Evolutionary conservation across 345 rosid genomes (phyloP).

Genomic region (Dovyalis caffra): DNA sequence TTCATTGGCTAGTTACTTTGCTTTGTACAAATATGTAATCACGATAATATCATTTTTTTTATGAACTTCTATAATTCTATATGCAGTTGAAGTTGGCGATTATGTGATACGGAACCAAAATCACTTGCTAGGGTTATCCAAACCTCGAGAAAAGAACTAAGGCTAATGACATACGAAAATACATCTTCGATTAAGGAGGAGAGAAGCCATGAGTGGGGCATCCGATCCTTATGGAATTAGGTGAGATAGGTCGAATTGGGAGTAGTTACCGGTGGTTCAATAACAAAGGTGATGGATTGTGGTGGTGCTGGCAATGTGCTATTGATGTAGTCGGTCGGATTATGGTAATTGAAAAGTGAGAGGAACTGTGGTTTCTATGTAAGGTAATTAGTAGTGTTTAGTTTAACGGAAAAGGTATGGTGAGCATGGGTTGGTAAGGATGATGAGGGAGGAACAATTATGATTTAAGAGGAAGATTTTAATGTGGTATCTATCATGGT

Average conservation of each 20-base stretch:
- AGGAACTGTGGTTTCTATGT: no score
- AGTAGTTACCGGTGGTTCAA: neutral
- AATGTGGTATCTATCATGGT: no score
- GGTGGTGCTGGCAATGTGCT: neutral
- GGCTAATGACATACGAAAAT: neutral
- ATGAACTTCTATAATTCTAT: neutral
- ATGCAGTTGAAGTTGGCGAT: neutral
- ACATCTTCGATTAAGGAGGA: neutral
- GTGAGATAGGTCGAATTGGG: neutral
- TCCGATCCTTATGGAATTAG: neutral
- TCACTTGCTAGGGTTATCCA: neutral
- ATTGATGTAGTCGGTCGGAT: neutral
- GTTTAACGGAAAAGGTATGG: no score
- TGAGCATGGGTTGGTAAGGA: no score
- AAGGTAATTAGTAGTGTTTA: no score
- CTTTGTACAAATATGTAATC: neutral
- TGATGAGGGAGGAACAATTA: no score
- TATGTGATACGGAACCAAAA: neutral
- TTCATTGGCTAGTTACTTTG: neutral
- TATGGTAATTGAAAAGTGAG: no score
- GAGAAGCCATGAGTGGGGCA: no score
- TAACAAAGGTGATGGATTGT: neutral
- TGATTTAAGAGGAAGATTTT: no score
- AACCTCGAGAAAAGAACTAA: neutral
- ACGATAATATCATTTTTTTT: neutral